These are phyloP conservation scores for Aspergillus wentii DNA, from an alignment of 495 filamentous ascomycete genomes.

Conservation along the genomic window DNA sequence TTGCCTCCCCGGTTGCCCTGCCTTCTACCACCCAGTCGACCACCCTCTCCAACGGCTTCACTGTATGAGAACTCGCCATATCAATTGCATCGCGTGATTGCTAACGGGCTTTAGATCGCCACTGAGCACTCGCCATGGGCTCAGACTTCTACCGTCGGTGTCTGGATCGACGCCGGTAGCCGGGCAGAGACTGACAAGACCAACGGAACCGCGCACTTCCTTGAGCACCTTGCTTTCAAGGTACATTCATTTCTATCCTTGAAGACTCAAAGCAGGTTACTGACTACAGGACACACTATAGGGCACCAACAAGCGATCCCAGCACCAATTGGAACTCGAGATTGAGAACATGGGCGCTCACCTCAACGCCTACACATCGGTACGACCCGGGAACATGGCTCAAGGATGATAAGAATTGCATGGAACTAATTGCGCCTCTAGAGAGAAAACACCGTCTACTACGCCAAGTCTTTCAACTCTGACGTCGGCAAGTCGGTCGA, in stretches of 20 bases:
- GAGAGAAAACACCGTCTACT: conserved; percentile 99
- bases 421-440: conserved; percentile 40
- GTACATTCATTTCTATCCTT: too few relatives aligned
- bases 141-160: conserved; percentile 96
- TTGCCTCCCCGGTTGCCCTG: conserved; percentile 75
- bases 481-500: conserved; percentile 94
- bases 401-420: not conserved
- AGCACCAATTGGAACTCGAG: conserved; percentile 96
- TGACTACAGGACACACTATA: conserved; percentile 31
- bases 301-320: conserved; percentile 89
- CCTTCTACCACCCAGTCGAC: conserved; percentile 85
- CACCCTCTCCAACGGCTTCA: conserved; percentile 94
- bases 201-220: conserved; percentile 98
- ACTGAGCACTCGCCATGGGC: conserved; percentile 98
- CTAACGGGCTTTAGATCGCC: conserved; percentile 67
- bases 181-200: conserved; percentile 97
- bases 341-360: conserved; percentile 99
- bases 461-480: conserved; percentile 96
- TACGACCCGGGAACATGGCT: conserved; percentile 46
- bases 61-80: conserved; percentile 53
- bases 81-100: conserved; percentile 26
- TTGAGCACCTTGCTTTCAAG: conserved; percentile 99
- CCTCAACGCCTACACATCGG: conserved; percentile 98
- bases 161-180: conserved; percentile 99
- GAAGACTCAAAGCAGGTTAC: conserved; percentile 15